Conservation (phyloP, 2,329 filamentous ascomycete species). For the Fusarium sp. region DNA sequence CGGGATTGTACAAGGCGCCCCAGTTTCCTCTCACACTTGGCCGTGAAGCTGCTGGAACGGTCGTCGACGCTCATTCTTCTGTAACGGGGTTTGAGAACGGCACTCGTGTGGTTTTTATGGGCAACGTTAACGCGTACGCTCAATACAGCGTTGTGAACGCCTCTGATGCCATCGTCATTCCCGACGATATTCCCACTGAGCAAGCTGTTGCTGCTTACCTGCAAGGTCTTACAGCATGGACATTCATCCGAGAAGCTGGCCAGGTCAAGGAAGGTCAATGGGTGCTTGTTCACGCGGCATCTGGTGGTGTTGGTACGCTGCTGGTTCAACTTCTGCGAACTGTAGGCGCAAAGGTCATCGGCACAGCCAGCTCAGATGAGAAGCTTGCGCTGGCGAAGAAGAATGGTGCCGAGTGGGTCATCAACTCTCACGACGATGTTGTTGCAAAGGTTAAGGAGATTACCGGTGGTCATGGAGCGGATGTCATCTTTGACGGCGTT, state of each 20-base stretch:
- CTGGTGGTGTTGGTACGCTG: conserved; percentile 83
- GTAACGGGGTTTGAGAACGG: conserved; percentile 71
- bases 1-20: conserved; percentile 80
- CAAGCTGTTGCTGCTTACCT: conserved; percentile 78
- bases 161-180: conserved; percentile 71
- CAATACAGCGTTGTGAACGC: conserved; percentile 69
- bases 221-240: conserved; percentile 86
- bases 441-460: conserved; percentile 73
- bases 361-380: conserved; percentile 78
- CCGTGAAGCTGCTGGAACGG: conserved; percentile 80
- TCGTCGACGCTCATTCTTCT: conserved; percentile 72
- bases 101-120: conserved; percentile 79
- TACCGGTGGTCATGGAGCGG: conserved; percentile 78
- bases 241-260: conserved; percentile 81
- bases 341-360: conserved; percentile 83
- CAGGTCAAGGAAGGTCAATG: conserved; percentile 83
- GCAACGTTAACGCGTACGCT: conserved; percentile 63
- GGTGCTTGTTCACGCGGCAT: conserved; percentile 87
- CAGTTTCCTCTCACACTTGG: conserved; percentile 80
- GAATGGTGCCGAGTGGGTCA: conserved; percentile 77
- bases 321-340: conserved; percentile 80
- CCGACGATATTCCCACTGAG: conserved; percentile 70
- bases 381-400: conserved; percentile 78
- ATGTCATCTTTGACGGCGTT: conserved; percentile 87
- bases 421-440: conserved; percentile 76